Evolutionary conservation across 2,329 filamentous ascomycete genomes (phyloP), one percentile per base, ranked within the genome.

Genomic region (Stachybotrys elegans): DNA sequence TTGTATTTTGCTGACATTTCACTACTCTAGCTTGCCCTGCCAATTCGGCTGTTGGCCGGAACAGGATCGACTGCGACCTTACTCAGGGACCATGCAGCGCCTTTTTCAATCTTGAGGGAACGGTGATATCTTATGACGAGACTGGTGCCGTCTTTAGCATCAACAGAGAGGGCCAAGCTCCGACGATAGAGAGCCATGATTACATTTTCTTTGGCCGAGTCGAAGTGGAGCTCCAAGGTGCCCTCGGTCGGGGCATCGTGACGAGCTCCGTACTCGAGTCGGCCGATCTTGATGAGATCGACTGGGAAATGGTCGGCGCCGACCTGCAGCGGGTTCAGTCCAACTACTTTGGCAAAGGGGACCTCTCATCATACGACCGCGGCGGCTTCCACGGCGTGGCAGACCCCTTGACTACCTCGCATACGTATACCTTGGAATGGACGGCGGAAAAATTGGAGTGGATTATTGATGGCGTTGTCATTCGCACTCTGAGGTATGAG

Each of bases 161-260:
- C 61, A 75, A 72, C 0, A 63, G 76, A 6, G 66, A 71, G 22
- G 67, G 65, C 23, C 75, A 81, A 35, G 73, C 70, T 34, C 78
- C 84, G 14, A 81, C 79, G 12, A 87, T 88, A 61, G 75, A 73
- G 55, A 74, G 76, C 8, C 74, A 83, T 52, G 89, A 85, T 73
- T 91, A 90, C 69, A 86, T 93, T 61, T 90, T 93, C 84, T 93
- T 90, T 57, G 88, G 88, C 38, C 79, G 78, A 50, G 78, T 89
- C 49, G 82, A 88, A 36, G 78, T 84, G 38, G 75, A 76, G 14
- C 70, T 90, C 61, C 84, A 87, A 61, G 78, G 85, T 9, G 83
- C 87, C 6, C 76, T 84, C 0, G 87, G 87, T 9, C 75, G 72
- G 4, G 88, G 88, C 37, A 87, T 92, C 48, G 83, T 92, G 48